These are phyloP conservation scores for Pseudisothecium myosuroides DNA, from an alignment of 225 moss, liverwort and hornwort genomes.

Conservation along the genomic window DNA sequence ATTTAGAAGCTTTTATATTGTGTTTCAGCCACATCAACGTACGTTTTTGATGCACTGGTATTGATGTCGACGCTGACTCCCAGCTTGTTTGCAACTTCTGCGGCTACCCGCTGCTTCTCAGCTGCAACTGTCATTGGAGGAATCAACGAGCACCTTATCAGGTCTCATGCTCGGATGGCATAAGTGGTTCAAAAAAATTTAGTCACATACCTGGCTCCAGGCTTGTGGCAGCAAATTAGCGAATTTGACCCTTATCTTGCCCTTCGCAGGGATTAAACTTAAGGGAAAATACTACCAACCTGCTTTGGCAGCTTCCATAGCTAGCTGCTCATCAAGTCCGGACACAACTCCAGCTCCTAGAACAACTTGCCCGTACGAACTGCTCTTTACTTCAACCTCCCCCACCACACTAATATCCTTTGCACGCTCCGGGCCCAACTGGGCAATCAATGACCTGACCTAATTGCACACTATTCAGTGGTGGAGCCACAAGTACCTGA, in stretches of 20 bases:
- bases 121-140: slow-evolving; percentile 50
- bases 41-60: slow-evolving; percentile 48
- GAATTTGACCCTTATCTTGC: background rate
- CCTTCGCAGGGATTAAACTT: background rate
- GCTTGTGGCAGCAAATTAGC: background rate
- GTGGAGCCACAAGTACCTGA: background rate
- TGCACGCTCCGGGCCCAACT: slow-evolving; percentile 58
- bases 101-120: slow-evolving; percentile 83
- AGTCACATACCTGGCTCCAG: background rate
- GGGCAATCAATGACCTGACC: slow-evolving; percentile 64
- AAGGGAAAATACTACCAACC: slow-evolving; percentile 22
- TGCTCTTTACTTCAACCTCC: slow-evolving; percentile 63
- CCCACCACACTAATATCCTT: slow-evolving; percentile 56
- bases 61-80: slow-evolving; percentile 72
- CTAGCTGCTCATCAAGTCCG: slow-evolving; percentile 77
- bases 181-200: background rate
- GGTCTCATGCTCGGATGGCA: background rate
- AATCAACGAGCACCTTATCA: background rate
- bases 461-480: slow-evolving; percentile 22
- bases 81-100: slow-evolving; percentile 79
- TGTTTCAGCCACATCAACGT: background rate
- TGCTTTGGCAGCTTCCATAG: slow-evolving; percentile 66
- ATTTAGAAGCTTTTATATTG: background rate
- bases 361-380: slow-evolving; percentile 82
- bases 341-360: slow-evolving; percentile 63